phyloP scores from a whole-genome alignment of 768 basidiomycete genomes.

The Gautieria morchelliformis region DNA sequence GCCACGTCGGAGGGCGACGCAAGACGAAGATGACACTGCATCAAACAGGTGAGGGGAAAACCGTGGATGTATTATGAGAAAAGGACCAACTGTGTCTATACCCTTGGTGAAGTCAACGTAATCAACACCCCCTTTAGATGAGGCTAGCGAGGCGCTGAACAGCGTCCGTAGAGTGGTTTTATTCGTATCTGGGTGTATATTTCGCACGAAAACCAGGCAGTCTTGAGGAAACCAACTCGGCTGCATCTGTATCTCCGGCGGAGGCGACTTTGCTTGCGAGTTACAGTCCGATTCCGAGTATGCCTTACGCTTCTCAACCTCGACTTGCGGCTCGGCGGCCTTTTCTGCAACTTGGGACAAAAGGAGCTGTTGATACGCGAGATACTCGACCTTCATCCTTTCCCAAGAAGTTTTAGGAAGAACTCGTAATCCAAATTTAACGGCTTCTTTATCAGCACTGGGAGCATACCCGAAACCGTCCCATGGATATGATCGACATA shows the following conservation, averaged over 20 bases:
- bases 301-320: not conserved
- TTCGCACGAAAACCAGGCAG: conserved; percentile 62
- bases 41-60: not conserved
- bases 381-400: conserved; percentile 55
- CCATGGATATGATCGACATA: conserved; percentile 60
- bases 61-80: not conserved
- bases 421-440: conserved; percentile 49
- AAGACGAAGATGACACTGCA: conserved; percentile 69
- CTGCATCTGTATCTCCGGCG: not conserved
- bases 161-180: conserved; percentile 66
- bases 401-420: conserved; percentile 56
- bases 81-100: conserved; percentile 51
- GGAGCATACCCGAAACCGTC: conserved; percentile 10
- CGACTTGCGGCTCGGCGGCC: not conserved
- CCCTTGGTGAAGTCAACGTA: conserved; percentile 78
- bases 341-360: conserved; percentile 24
- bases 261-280: not conserved
- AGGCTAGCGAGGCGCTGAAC: conserved; percentile 36
- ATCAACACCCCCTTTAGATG: conserved; percentile 37
- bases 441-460: conserved; percentile 26
- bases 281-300: not conserved
- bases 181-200: conserved; percentile 67
- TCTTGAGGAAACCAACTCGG: conserved; percentile 37
- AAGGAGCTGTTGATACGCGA: conserved; percentile 48
- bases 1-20: conserved; percentile 39